Evolutionary conservation across 495 filamentous ascomycete species (phyloP).

Genomic region (Pseudevernia furfuracea): DNA sequence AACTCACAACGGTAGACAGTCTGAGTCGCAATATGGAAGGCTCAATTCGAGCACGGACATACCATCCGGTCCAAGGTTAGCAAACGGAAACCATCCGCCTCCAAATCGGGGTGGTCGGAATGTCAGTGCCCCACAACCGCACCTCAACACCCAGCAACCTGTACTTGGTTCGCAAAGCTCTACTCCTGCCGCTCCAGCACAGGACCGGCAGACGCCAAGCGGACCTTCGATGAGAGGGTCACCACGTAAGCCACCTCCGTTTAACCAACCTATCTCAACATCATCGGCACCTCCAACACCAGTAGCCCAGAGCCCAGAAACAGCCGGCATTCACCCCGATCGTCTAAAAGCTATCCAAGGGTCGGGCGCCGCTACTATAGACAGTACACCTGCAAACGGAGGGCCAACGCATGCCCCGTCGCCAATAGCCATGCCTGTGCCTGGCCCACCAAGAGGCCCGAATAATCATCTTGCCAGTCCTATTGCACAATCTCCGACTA

Average conservation of each 20-base stretch:
- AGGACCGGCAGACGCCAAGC: constrained; percentile 22
- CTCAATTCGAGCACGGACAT: constrained; percentile 25
- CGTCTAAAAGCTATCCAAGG: constrained; percentile 28
- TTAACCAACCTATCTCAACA: constrained; percentile 7
- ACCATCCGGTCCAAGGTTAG: constrained; percentile 26
- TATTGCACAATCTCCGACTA: constrained; percentile 16
- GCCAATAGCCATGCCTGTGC: constrained; percentile 11
- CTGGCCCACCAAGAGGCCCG: constrained; percentile 22
- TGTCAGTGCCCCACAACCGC: constrained; percentile 22
- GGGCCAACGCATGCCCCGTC: constrained; percentile 17
- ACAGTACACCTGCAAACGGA: constrained; percentile 17
- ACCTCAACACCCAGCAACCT: constrained; percentile 18
- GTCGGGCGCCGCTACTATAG: constrained; percentile 4
- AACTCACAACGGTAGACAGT: constrained; percentile 15
- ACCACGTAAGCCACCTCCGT: constrained; percentile 18
- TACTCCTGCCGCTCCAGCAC: constrained; percentile 8
- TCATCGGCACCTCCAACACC: constrained; percentile 19
- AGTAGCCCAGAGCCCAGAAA: constrained; percentile 19
- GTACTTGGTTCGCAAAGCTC: constrained; percentile 1
- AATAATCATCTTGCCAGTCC: constrained; percentile 19
- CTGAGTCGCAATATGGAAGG: constrained; percentile 27
- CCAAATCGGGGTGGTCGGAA: constrained; percentile 22
- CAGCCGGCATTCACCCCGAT: constrained; percentile 27
- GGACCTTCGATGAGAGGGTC: constrained; percentile 23
- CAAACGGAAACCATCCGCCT: constrained; percentile 24